These are phyloP conservation scores for Phytophthora macrochlamydospora DNA, from an alignment of 352 stramenopile genomes.

Conservation along the genomic window DNA sequence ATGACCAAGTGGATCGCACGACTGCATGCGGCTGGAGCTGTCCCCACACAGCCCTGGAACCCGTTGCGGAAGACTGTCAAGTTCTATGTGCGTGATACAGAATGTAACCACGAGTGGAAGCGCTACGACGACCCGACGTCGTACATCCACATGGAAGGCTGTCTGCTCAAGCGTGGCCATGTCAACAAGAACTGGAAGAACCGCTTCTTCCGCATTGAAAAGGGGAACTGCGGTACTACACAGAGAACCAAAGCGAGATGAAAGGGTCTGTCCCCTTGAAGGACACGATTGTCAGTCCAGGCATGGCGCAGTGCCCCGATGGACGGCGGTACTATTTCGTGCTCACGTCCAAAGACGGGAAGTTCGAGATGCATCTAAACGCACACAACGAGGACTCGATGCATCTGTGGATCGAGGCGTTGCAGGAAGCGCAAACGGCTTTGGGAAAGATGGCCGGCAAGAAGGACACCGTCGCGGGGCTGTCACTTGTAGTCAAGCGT, in stretches of 20 bases:
- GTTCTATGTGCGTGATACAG: slow-evolving; percentile 74
- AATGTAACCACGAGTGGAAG: slow-evolving; percentile 85
- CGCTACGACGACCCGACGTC: slow-evolving; percentile 86
- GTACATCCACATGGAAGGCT: slow-evolving; percentile 89
- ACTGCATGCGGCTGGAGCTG: slow-evolving; percentile 72
- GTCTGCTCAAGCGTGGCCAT: slow-evolving; percentile 80
- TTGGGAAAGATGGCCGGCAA: slow-evolving; percentile 52
- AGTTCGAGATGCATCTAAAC: slow-evolving; percentile 87
- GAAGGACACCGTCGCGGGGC: slow-evolving; percentile 56
- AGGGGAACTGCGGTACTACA: slow-evolving; percentile 85
- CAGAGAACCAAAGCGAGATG: slow-evolving; percentile 73
- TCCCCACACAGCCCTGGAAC: slow-evolving; percentile 73
- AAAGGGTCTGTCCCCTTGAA: slow-evolving; percentile 80
- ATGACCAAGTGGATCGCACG: slow-evolving; percentile 88
- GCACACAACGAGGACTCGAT: slow-evolving; percentile 84
- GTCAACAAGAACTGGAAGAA: slow-evolving; percentile 91
- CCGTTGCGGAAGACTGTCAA: slow-evolving; percentile 83
- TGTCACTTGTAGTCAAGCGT: slow-evolving; percentile 77
- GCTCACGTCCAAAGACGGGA: slow-evolving; percentile 77
- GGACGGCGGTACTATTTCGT: slow-evolving; percentile 88
- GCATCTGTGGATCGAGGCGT: slow-evolving; percentile 86
- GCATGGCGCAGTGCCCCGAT: slow-evolving; percentile 82
- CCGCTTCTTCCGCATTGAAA: slow-evolving; percentile 88
- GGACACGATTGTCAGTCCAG: slow-evolving; percentile 80
- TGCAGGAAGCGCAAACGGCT: slow-evolving; percentile 77